Evolutionary conservation across 169 alveolate genomes (phyloP), one percentile per base, ranked within the genome.

Genomic region (Plasmodium gallinaceum): DNA sequence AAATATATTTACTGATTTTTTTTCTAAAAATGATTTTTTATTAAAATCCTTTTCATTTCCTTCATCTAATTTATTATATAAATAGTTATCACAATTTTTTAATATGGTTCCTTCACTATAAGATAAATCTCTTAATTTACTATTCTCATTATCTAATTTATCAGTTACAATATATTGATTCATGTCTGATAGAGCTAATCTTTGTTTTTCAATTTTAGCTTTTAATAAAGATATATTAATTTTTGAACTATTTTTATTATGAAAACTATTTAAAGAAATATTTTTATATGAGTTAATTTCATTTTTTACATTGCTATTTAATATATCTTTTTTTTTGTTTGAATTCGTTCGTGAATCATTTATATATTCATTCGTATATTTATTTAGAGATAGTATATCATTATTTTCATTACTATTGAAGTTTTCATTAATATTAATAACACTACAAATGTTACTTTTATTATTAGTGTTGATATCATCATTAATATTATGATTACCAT

Each of bases 151-250:
- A 22, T 52, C 39, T 57, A 73, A 18, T 16, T 32, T 32, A 1
- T 42, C 8, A 54, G 14, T 18, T 43, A 52, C 54, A 26, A 18
- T 39, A 18, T 73, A 73, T 6, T 37, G 51, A 24, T 73, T 73
- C 16, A 45, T 22, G 16, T 73, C 86, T 61, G 88, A 75, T 7
- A 43, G 18, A 7, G 88, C 7, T 26, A 75, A 52, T 75, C 62
- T 22, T 10, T 75, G 74, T 7, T 66, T 45, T 26, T 75, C 75
- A 18, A 75, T 75, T 75, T 75, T 75, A 20, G 8, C 8, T 6
- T 61, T 75, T 66, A 75, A 54, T 32, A 43, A 37, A 24, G 71
- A 52, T 75, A 61, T 62, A 37, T 75, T 75, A 12, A 75, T 75
- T 22, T 22, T 37, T 5, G 70, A 16, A 7, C 4, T 14, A 16